Base-by-base conservation (phyloP, 2,329 filamentous ascomycete species). In the Diplodia scrobiculata region DNA sequence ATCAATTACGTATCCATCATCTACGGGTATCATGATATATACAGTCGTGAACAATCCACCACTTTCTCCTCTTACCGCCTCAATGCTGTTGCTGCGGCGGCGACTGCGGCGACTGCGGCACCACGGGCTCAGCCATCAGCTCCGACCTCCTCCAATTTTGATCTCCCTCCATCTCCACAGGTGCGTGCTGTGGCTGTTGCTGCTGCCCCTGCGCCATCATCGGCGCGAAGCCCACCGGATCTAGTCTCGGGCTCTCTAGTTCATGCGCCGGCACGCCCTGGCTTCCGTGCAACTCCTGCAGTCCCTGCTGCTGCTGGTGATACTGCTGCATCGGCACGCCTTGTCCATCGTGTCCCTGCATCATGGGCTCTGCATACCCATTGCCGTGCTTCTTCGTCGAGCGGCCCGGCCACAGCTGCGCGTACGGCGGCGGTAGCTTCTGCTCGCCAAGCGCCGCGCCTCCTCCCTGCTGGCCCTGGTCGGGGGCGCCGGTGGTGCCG, bases 91-190 rank as follows among this genome's bases (percentile, higher is more conserved):
- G 41, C 17, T 19, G 14, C 38, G 9, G 34, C 34, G 7, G 41
- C 41, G 6, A 6, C 41, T 45, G 41, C 17, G 9, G 5, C 17
- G 7, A 17, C 41, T n/a, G 14, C 38, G 10, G n/a, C 38, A 45
- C 38, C 6, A 45, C 41, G 10, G 41, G 41, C 41, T 45, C 41
- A 0, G 41, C 52, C 52, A 54, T 54, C 9, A 36, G 14, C n/a
- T 54, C 52, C 52, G 29, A 54, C n/a, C 52, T 36, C 52, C 32
- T 36, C 29, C 52, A 36, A 19, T 38, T 36, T 1, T 36, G 52
- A 38, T 54, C 52, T 1, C 29, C 52, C 32, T 54, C 52, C 52
- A 54, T 54, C 29, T 54, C 52, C 32, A 54, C 52, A n/a, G 52
- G 32, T 32, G 32, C 17, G 6, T 45, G 41, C n/a, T 45, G 38